Conservation (phyloP, 2,329 filamentous ascomycete species). For the Madurella fahalii region DNA sequence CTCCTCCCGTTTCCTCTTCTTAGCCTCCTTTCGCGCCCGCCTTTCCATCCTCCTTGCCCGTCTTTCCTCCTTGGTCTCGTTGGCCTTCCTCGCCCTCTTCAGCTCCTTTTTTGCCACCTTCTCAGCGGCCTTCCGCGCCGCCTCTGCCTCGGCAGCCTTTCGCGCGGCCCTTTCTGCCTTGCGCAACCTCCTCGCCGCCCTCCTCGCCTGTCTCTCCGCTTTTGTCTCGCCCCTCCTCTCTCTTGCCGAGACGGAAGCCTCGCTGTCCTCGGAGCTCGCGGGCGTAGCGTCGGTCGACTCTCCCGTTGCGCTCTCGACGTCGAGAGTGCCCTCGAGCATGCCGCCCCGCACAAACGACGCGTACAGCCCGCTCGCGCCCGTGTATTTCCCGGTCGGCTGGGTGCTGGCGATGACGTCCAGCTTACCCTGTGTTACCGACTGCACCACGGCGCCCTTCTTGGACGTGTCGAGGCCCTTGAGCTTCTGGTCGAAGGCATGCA, state of each 20-base stretch:
- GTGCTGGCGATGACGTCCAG: conserved; percentile 53
- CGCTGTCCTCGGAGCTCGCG: conserved; percentile 11
- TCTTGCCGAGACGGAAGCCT: conserved; percentile 19
- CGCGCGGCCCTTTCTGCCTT: conserved; percentile 23
- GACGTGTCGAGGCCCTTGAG: conserved; percentile 72
- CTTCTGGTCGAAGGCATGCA: conserved; percentile 88
- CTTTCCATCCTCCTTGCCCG: conserved; percentile 45
- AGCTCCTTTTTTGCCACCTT: conserved; percentile 34
- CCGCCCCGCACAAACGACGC: conserved; percentile 82
- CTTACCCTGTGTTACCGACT: conserved; percentile 51
- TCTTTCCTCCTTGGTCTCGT: conserved; percentile 43
- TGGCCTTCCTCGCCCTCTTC: conserved; percentile 30
- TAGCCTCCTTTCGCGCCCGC: conserved; percentile 41
- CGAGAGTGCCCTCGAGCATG: conserved; percentile 66
- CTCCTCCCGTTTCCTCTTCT: conserved; percentile 27
- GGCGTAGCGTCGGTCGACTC: conserved; percentile 27
- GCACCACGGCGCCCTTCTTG: conserved; percentile 50
- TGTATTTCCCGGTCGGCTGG: conserved; percentile 49
- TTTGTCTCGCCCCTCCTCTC: conserved; percentile 36
- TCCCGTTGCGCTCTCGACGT: conserved; percentile 13
- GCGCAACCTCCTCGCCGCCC: conserved; percentile 22
- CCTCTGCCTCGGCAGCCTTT: conserved; percentile 31
- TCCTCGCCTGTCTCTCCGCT: conserved; percentile 31
- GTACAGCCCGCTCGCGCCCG: conserved; percentile 65
- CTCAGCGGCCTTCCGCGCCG: conserved; percentile 25